phyloP scores from a whole-genome alignment of 2,329 filamentous ascomycete species.

The Biscogniauxia mediterranea region DNA sequence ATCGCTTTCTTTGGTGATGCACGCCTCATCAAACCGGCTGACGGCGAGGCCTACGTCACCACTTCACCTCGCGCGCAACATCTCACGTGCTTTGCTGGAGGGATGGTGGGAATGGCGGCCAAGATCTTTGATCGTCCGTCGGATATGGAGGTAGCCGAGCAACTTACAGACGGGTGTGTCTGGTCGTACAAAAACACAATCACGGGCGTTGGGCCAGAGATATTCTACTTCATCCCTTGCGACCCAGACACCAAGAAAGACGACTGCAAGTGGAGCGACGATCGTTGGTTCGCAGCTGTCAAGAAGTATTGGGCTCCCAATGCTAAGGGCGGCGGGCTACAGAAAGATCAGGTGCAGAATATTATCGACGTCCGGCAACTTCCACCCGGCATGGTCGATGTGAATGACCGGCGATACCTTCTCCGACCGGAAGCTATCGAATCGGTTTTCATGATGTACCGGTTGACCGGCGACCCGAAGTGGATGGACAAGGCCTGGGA shows the following conservation, averaged over 20 bases:
- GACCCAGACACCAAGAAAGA: slow-evolving; percentile 26
- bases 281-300: slow-evolving; percentile 25
- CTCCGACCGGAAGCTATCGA: slow-evolving; percentile 78
- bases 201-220: slow-evolving; percentile 62
- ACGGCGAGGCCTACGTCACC: slow-evolving; percentile 23
- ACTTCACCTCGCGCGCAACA: slow-evolving; percentile 47
- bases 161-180: slow-evolving; percentile 62
- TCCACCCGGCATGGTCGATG: slow-evolving; percentile 53
- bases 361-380: slow-evolving; percentile 44
- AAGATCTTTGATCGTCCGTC: slow-evolving; percentile 55
- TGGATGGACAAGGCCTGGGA: slow-evolving; percentile 70
- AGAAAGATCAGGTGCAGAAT: slow-evolving; percentile 32
- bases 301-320: slow-evolving; percentile 28
- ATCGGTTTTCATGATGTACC: slow-evolving; percentile 75
- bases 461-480: slow-evolving; percentile 63
- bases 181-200: slow-evolving; percentile 60
- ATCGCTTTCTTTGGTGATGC: slow-evolving; percentile 51
- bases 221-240: slow-evolving; percentile 47
- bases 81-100: slow-evolving; percentile 61
- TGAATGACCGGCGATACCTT: slow-evolving; percentile 59
- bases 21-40: slow-evolving; percentile 26
- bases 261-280: slow-evolving; percentile 33
- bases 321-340: slow-evolving; percentile 18
- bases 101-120: slow-evolving; percentile 63
- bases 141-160: slow-evolving; percentile 55